phyloP scores from a whole-genome alignment of 805 yeast genomes.

The Wickerhamiella nectarea region DNA sequence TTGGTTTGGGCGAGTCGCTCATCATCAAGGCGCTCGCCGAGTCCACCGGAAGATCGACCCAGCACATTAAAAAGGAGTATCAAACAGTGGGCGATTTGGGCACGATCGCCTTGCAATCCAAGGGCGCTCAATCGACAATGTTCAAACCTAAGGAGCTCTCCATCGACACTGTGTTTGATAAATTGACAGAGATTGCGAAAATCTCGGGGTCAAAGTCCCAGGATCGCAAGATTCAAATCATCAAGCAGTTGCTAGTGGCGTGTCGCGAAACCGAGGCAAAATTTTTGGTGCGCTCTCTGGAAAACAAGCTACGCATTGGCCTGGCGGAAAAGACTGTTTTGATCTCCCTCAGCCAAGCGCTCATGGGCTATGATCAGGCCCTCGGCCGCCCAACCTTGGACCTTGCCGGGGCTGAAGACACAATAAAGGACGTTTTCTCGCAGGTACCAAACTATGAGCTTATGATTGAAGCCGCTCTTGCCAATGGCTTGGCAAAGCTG shows the following conservation, averaged over 20 bases:
- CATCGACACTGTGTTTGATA: constrained; percentile 57
- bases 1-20: constrained; percentile 86
- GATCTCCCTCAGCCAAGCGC: constrained; percentile 71
- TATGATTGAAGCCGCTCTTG: constrained; percentile 50
- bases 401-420: constrained; percentile 47
- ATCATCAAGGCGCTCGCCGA: constrained; percentile 80
- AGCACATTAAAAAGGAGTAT: constrained; percentile 60
- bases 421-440: constrained; percentile 72
- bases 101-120: constrained; percentile 67
- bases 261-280: constrained; percentile 83
- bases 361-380: constrained; percentile 44
- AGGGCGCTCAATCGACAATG: constrained; percentile 83
- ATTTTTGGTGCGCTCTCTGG: constrained; percentile 75
- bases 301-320: constrained; percentile 86
- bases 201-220: constrained; percentile 75
- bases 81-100: constrained; percentile 84
- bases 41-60: constrained; percentile 68
- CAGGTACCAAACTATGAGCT: constrained; percentile 84
- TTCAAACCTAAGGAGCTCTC: constrained; percentile 77
- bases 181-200: constrained; percentile 62
- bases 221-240: constrained; percentile 56
- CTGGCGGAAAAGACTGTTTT: constrained; percentile 88
- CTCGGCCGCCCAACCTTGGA: constrained; percentile 29
- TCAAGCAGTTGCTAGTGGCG: constrained; percentile 72
- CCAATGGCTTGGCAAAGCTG: constrained; percentile 54